Base-by-base conservation (phyloP, 352 stramenopile species). In the Phytophthora boehmeriae region DNA sequence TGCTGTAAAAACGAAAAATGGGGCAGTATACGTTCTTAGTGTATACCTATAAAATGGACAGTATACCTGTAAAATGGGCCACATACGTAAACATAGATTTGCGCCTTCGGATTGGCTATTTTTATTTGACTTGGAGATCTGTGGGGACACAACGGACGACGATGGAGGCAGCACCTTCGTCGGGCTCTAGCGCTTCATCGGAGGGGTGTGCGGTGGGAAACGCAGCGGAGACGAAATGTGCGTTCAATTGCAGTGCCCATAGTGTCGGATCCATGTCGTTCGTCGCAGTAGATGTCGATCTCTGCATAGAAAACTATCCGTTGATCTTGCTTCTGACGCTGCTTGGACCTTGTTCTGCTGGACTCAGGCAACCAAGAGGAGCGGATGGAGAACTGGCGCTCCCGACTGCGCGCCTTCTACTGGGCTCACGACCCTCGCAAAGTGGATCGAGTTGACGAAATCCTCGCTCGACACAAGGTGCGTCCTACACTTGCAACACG, bases 351-450 rank as follows among this genome's bases (percentile, higher is more conserved):
- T 32, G 1, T 44, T 8, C 47, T 6, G 39, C n/a, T 38, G 5
- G 16, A 48, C 27, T 16, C n/a, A 66, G 55, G 35, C 1, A 28
- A 65, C 2, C 46, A 71, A 23, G 65, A 60, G n/a, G 50, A 63
- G 6, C 35, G 50, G 8, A 32, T 55, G 20, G 54, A 63, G 35
- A 73, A 50, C 22, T 66, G 69, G 55, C 71, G 69, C 19, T 64
- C 64, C 22, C 68, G 84, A 4, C 49, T 93, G 16, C 73, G 72
- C 8, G 79, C 75, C 35, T 89, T 92, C 56, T 93, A 81, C 59
- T 90, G 82, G 82, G 78, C 78, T 1, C 80, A 92, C 55, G 78
- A 90, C 48, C 80, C 82, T n/a, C 72, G 76, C 16, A 80, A 86
- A 59, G 77, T 93, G 14, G 75, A 74, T 60, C 73, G 65, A 32